Evolutionary conservation across 2,329 filamentous ascomycete genomes (phyloP), one percentile per base, ranked within the genome.

Genomic region (Coniochaeta ligniaria): DNA sequence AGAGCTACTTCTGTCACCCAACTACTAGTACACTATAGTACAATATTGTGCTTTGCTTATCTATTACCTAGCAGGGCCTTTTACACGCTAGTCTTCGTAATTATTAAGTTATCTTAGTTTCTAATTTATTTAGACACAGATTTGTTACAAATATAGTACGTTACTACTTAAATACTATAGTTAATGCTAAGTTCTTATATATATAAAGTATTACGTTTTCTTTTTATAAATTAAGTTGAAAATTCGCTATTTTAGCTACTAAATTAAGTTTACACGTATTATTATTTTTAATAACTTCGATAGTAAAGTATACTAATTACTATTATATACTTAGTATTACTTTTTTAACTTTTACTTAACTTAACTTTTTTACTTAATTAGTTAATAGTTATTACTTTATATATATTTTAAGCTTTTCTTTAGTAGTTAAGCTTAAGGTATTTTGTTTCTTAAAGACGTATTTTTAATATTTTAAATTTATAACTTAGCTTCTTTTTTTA

Each of bases 261-360:
- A 55, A 61, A 61, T 61, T 59, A 31, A 45, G 60, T 45, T 61
- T 47, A 56, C 45, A 22, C 57, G 35, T 61, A 35, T 55, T 56
- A 56, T 56, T 28, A 41, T 47, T 61, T 61, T 59, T 43, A 52
- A 26, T 56, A 24, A 41, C 59, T 31, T 58, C 24, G 20, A 60
- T 35, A 61, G 41, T 58, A 24, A 57, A 41, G 54, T 14, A 31
- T 3, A 50, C 47, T 54, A 28, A 22, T 54, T 16, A 28, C 28
- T 28, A 16, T 28, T 16, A 54, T 28, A 16, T 54, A 54, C 47
- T 31, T 31, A 31, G 47, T 54, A 54, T 22, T 16, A 54, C 24
- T 28, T 54, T 8, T 54, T 12, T 17, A 17, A 54, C 47, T 22
- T 6, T 16, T 54, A 16, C 47, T 14, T 16, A 16, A 22, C 47